Conservation (phyloP, 768 basidiomycete genomes). For the Psilocybe cubensis region DNA sequence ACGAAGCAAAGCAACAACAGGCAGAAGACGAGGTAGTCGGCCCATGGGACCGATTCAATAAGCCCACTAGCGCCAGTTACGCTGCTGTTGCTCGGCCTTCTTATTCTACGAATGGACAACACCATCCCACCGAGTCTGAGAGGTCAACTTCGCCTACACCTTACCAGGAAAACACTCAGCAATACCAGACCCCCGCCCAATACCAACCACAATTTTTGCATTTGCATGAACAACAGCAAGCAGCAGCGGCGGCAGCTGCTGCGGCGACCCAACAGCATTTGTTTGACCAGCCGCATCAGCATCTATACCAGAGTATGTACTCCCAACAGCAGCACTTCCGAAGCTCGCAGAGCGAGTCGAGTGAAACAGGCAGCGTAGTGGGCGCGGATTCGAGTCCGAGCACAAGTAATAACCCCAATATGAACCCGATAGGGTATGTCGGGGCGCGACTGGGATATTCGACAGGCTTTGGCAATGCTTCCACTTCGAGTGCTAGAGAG, state of each 20-base stretch:
- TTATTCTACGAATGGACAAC: not conserved
- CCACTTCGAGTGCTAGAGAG: not conserved
- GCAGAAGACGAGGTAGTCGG: slow-evolving; percentile 37
- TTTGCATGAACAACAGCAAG: slow-evolving; percentile 15
- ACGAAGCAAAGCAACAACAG: not conserved
- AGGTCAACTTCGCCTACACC: slow-evolving; percentile 36
- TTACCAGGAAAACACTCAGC: too few species aligned
- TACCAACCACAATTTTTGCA: slow-evolving; percentile 16
- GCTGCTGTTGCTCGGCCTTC: not conserved
- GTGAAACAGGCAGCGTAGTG: slow-evolving; percentile 18
- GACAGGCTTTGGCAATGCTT: not conserved
- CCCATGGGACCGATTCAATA: slow-evolving; percentile 46
- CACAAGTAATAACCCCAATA: not conserved
- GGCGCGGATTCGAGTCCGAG: slow-evolving; percentile 5
- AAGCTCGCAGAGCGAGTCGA: slow-evolving; percentile 19
- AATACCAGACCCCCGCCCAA: slow-evolving; percentile 7
- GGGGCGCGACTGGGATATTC: slow-evolving; percentile 15
- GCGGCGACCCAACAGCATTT: slow-evolving; percentile 12
- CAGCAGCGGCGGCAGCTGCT: too few species aligned
- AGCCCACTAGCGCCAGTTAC: slow-evolving; percentile 2
- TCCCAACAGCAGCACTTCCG: slow-evolving; percentile 13
- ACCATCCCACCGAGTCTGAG: slow-evolving; percentile 28
- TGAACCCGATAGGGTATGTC: slow-evolving; percentile 19
- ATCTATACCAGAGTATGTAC: slow-evolving; percentile 12
- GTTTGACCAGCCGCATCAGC: slow-evolving; percentile 13